Base-by-base conservation (phyloP, 352 stramenopile genomes). In the Lagenidium sp. region DNA sequence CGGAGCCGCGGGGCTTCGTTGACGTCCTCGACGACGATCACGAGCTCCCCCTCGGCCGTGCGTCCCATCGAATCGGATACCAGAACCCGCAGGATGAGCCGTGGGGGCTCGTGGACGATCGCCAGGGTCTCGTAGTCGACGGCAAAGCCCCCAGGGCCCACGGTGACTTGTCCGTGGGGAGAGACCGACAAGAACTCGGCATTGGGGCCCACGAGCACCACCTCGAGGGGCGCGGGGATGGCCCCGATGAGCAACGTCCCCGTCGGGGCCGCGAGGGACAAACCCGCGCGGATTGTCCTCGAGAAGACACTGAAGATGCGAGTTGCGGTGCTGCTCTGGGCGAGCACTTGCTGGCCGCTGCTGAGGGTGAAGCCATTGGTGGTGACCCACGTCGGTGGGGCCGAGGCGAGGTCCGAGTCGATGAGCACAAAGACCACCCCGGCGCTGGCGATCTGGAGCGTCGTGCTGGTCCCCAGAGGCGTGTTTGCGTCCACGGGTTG, bases 1-100 rank as follows among this genome's bases (percentile, higher is more conserved):
- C n/a, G n/a, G 12, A 81, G 60, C 0, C 32, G 13, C 4, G 71
- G 71, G 11, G 50, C 8, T 22, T 84, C 71, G 34, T 81, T 84
- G 0, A 66, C 65, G 32, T 84, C 43, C 11, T 81, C 63, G n/a
- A 84, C 42, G 40, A 65, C 62, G 2, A 81, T 43, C 1, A 34
- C 58, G 21, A 84, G 6, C 0, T 25, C 40, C 0, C 57, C 53
- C 20, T 84, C 68, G 23, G 52, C 57, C 20, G 57, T 60, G 12
- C 78, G 47, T 4, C 68, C 63, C 11, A 41, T 34, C 28, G 36
- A 63, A 22, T 84, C 71, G 0, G 61, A 61, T 6, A 68, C 57
- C 21, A 45, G 59, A 19, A 81, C 44, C 3, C 18, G 13, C 35
- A 56, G 28, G 1, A 16, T 50, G 18, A 62, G 40, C 1, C 37